Base-by-base conservation (phyloP, 2,329 filamentous ascomycete genomes). In the Phyllosticta citrichinensis region DNA sequence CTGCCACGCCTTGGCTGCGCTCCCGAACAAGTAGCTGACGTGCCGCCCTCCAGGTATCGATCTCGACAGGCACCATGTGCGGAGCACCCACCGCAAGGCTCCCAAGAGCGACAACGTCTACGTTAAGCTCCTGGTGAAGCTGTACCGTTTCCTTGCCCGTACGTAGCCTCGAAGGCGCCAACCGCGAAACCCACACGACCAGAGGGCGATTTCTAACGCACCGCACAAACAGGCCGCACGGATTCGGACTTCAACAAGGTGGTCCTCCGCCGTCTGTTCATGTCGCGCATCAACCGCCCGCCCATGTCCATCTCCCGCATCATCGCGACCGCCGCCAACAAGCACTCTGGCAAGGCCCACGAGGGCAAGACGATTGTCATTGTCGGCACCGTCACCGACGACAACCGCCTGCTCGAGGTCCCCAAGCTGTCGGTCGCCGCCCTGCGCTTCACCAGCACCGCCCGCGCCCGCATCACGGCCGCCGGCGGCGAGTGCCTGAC, bases 101-200 rank as follows among this genome's bases (percentile, higher is more conserved):
- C 90, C 92, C 75, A 97, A 97, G 89, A 96, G 89, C 83, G 89
- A 96, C 83, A 96, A 97, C 85, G 90, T 93, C 75, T 96, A 97
- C 81, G 84, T 96, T 72, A 93, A 93, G 85, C 86, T 97, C 77
- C 83, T 97, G 77, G 92, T 97, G 80, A 97, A 97, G 88, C 88
- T 96, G 61, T 96, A 96, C 85, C 89, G 90, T 83, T 96, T 96
- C 86, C 82, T 96, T 78, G 87, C 91, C 75, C 90, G 91, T 95
- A 90, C 80, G 87, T 87, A 57, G 50, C 22, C 59, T 54, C 52
- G 52, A 5, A 24, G 52, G 11, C 25, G 11, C 11, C 55, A 19
- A 30, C 52, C 17, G 22, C 40, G 5, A 55, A 30, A 12, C 51
- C 14, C 17, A 54, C n/a, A 24, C 20, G 35, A 51, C 51, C 22